Evolutionary conservation across 345 rosid genomes (phyloP).

Genomic region (Brassica incana): DNA sequence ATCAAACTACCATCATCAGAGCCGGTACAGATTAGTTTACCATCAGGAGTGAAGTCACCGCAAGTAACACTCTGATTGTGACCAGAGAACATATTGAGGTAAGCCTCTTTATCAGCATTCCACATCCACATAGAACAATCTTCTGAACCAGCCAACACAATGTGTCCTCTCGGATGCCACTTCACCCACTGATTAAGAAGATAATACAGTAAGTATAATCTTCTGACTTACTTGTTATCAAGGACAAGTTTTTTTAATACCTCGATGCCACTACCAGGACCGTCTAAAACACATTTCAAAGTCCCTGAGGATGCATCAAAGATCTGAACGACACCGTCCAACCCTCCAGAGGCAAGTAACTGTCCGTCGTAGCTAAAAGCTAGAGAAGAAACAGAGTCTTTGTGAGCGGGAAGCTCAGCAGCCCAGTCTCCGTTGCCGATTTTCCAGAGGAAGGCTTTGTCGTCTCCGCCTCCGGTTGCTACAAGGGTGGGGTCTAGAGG

Average conservation of each 20-base stretch:
- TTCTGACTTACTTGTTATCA: neutral
- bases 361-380: conserved; percentile 78
- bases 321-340: conserved; percentile 61
- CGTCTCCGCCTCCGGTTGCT: conserved; percentile 95
- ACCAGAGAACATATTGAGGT: conserved; percentile 76
- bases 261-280: conserved; percentile 76
- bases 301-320: conserved; percentile 67
- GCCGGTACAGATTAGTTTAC: conserved; percentile 87
- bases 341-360: conserved; percentile 76
- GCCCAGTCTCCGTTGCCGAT: conserved; percentile 93
- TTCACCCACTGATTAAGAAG: conserved; percentile 62
- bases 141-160: conserved; percentile 84
- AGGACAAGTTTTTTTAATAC: conserved; percentile 38
- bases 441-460: conserved; percentile 80
- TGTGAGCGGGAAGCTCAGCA: conserved; percentile 71
- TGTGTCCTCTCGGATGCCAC: conserved; percentile 93
- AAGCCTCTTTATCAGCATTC: conserved; percentile 81
- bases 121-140: conserved; percentile 89
- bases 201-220: conserved; percentile 13
- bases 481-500: conserved; percentile 73
- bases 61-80: conserved; percentile 72
- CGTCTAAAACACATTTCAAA: conserved; percentile 59
- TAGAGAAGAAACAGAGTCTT: conserved; percentile 73
- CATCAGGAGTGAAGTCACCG: conserved; percentile 95
- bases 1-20: conserved; percentile 90